A percentile compares a stretch with the other conserved stretches of the same genome.
Conservation (phyloP, 805 yeast genomes). For the Ogataea naganishii region DNA sequence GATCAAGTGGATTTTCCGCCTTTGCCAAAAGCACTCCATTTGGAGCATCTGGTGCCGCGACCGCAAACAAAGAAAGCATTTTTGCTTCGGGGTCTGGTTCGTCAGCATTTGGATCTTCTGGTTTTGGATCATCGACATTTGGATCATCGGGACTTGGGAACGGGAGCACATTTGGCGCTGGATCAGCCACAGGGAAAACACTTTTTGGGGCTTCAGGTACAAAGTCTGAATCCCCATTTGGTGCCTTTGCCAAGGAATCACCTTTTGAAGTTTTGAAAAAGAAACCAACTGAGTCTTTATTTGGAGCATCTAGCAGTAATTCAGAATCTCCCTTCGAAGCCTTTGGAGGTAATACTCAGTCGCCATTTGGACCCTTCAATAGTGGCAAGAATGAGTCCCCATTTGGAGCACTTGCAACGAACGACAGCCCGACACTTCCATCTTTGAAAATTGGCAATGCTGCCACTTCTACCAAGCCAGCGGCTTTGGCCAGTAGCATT, state of each 20-base stretch:
- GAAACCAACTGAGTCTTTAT: slow-evolving; percentile 4
- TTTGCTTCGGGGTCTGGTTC: slow-evolving; percentile 12
- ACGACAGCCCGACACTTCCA: too few relatives aligned
- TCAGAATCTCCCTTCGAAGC: too few relatives aligned
- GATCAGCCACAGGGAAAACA: slow-evolving; percentile 5
- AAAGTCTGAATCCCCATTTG: slow-evolving; percentile 11
- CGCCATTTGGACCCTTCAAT: too few relatives aligned
- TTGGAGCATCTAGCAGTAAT: slow-evolving; percentile 5
- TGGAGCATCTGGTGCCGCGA: slow-evolving; percentile 11
- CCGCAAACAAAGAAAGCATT: too few relatives aligned
- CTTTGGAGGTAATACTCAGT: too few relatives aligned
- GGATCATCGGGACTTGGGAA: slow-evolving; percentile 2
- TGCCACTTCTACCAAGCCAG: too few relatives aligned
- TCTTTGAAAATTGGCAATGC: too few relatives aligned
- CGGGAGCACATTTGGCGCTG: slow-evolving; percentile 10
- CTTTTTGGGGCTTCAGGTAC: slow-evolving; percentile 15
- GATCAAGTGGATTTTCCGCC: slow-evolving; percentile 13
- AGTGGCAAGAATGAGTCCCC: slow-evolving; percentile 7
- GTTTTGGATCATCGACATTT: slow-evolving; percentile 6
- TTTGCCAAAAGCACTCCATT: slow-evolving; percentile 5
- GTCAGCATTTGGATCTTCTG: slow-evolving; percentile 14
- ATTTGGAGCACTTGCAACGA: slow-evolving; percentile 9
- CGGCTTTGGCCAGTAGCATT: slow-evolving; percentile 1
- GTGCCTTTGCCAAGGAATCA: slow-evolving; percentile 9
- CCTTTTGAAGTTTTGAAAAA: background rate